Base-by-base conservation (phyloP, 192 early-diverging fungal genomes). In the Jimgerdemannia lactiflua region DNA sequence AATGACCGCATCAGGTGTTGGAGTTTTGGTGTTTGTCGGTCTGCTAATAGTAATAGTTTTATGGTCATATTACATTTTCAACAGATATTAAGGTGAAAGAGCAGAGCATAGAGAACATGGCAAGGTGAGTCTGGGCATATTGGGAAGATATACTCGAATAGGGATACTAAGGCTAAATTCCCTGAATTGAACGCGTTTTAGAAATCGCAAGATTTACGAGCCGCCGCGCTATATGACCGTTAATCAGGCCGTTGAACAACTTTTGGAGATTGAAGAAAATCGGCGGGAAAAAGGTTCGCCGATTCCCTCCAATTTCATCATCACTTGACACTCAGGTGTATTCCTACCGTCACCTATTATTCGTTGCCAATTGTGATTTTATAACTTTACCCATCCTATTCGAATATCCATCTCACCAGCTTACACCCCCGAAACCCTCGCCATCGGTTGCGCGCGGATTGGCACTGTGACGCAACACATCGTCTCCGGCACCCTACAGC, bases 11-110 rank as follows among this genome's bases (percentile, higher is more conserved):
- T 0, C 42, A 14, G 14, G 8, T 71, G 42, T 29, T 29, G 49
- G 49, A 59, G 14, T 59, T 59, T 59, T 59, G 29, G 29, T 29
- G 29, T 29, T 29, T 29, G 29, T 29, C 29, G 29, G 29, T 29
- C 29, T 29, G 29, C 29, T 29, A 29, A 4, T 29, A 54, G 4
- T n/a, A 29, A 29, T 29, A 29, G 29, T 63, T 20, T 59, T 72
- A 3, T n/a, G 4, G 59, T 59, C 40, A 64, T 63, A 14, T 6
- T 3, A 2, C 1, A n/a, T 66, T 7, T 54, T 66, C 18, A 19
- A 11, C 82, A 82, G 97, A 99, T 84, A 99, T 99, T 87, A 99
- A 99, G 84, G 97, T 99, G 43, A 96, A 97, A 80, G 97, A 99
- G 86, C 97, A 98, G 82, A 91, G 89, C 69, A 87, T 95, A 59